Evolutionary conservation across 2,329 filamentous ascomycete genomes (phyloP), one percentile per base, ranked within the genome.

Genomic region (Aspergillus novoparasiticus): DNA sequence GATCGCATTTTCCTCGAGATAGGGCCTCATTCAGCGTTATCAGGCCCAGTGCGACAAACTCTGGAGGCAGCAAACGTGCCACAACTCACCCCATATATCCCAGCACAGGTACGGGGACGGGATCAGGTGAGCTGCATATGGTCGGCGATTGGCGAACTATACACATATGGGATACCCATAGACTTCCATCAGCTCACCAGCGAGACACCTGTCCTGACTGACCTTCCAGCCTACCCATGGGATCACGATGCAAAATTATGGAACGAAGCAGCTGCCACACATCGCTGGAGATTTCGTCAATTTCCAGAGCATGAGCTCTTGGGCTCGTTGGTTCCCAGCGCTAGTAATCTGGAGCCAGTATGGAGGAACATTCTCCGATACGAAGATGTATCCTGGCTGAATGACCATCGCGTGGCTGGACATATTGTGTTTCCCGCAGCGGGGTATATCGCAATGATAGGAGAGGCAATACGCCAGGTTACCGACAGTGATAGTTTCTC

Each of bases 171-270:
- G 5, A 32, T 54, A 8, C 46, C 43, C 0, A 50, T 67, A 21
- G 57, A 61, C 14, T 45, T 65, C 55, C 34, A 58, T 32, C 32
- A 11, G 32, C 32, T 32, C 32, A 32, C 32, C 11, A 23, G 32
- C 32, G 32, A 32, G 32, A 32, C 32, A 32, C 32, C 32, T 32
- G 41, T 59, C 26, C 16, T 66, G 2, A 36, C 48, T 2, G 75
- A 80, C 55, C 71, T 78, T 1, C 80, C 81, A 0, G 66, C 73
- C 1, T 83, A 83, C 59, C 75, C 79, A 0, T 83, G 80, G 69
- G 75, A 82, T 54, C 79, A 79, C 46, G 73, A 75, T 5, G 71
- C 70, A 2, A 68, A 39, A 0, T 79, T 78, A 65, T 82, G 80
- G 81, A 55, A 69, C 10, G 80, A 83, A 50, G 62, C 64, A 0